Percentiles rank a stretch among this genome's conserved stretches.
Evolutionary conservation across 2,329 filamentous ascomycete genomes (phyloP).

Genomic region (Ceratocystis alfenasii): DNA sequence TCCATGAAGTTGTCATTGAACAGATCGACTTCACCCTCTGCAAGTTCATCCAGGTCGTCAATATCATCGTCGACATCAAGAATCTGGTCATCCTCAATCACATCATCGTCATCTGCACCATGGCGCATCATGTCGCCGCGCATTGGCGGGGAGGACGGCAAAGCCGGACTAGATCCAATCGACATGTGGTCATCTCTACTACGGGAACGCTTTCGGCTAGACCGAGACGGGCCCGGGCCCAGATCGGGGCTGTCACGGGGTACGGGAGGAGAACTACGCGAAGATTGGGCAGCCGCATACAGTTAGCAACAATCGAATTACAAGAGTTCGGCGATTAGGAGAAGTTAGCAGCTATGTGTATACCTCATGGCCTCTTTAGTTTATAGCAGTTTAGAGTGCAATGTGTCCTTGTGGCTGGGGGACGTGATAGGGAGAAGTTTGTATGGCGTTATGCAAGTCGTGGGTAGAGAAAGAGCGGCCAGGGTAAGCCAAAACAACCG

Average conservation of each 20-base stretch:
- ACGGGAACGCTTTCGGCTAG: slow-evolving; percentile 43
- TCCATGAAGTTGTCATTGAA: slow-evolving; percentile 63
- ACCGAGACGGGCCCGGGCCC: slow-evolving; percentile 37
- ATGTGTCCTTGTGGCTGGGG: background rate
- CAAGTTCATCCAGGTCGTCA: slow-evolving; percentile 69
- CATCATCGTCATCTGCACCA: slow-evolving; percentile 54
- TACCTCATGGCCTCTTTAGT: background rate
- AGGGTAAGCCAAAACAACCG: background rate
- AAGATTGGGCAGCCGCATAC: background rate
- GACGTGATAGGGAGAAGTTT: background rate
- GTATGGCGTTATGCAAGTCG: background rate
- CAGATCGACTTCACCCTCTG: slow-evolving; percentile 68
- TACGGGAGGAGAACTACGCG: slow-evolving; percentile 52
- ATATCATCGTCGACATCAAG: slow-evolving; percentile 43
- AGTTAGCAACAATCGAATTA: background rate
- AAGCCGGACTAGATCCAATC: slow-evolving; percentile 47
- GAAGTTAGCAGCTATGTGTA: background rate
- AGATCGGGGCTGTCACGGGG: slow-evolving; percentile 25
- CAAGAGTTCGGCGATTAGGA: background rate
- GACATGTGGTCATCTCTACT: slow-evolving; percentile 41
- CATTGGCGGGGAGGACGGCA: slow-evolving; percentile 54
- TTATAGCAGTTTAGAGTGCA: background rate
- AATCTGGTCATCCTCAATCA: slow-evolving; percentile 58
- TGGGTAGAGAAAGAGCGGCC: background rate
- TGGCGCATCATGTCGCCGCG: slow-evolving; percentile 52